A percentile compares a stretch with the other conserved stretches of the same genome.
These are phyloP conservation scores for Fraxinus paxiana DNA, from an alignment of 305 asterid genomes.

Conservation along the genomic window DNA sequence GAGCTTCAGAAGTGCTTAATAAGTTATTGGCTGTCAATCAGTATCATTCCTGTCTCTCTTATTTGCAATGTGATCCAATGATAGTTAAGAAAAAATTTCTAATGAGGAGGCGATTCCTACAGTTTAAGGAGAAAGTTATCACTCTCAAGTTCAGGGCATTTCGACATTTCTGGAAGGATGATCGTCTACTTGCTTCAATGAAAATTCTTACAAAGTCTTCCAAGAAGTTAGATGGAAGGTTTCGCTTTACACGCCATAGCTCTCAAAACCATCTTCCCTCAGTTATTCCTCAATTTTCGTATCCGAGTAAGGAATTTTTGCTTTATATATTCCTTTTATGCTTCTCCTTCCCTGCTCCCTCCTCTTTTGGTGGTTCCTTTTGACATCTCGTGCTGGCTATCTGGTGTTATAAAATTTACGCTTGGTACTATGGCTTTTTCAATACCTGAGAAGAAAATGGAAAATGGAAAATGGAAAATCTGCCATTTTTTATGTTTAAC, in stretches of 20 bases:
- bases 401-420: not conserved
- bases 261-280: conserved; percentile 56
- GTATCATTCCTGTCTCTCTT: conserved; percentile 25
- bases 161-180: conserved; percentile 85
- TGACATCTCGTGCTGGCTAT: not conserved
- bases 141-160: conserved; percentile 65
- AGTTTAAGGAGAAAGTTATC: conserved; percentile 63
- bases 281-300: conserved; percentile 46
- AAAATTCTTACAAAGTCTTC: conserved; percentile 67
- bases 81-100: conserved; percentile 45
- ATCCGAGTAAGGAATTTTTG: conserved; percentile 41
- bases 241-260: conserved; percentile 36
- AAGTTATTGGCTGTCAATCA: conserved; percentile 49
- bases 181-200: conserved; percentile 52
- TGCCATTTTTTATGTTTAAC: not conserved
- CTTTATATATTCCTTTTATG: conserved; percentile 3
- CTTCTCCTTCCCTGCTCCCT: not conserved
- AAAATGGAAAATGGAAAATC: not conserved
- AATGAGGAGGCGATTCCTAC: conserved; percentile 46
- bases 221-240: conserved; percentile 58
- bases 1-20: conserved; percentile 53
- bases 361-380: conserved; percentile 8
- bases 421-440: not conserved
- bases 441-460: not conserved
- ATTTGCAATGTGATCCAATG: conserved; percentile 28